Evolutionary conservation across 805 yeast species (phyloP), one percentile per base, ranked within the genome.

Genomic region (Monosporozyma aerobia): DNA sequence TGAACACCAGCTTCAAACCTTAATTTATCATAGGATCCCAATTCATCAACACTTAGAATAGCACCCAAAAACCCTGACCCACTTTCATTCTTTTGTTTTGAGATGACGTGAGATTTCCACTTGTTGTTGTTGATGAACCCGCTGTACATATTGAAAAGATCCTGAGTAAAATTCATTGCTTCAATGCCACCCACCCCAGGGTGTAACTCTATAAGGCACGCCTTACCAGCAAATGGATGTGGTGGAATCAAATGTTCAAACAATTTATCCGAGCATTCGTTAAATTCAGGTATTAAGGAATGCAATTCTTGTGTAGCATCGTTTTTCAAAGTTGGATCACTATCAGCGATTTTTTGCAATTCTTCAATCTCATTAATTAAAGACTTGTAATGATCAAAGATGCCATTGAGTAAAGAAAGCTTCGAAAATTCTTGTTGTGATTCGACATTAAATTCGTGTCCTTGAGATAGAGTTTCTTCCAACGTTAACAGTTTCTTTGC

Each of bases 151-250:
- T 77, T 76, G 54, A 89, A 68, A 53, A 94, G 70, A 63, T 94
- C 94, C 41, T 77, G 78, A 0, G 98, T 80, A 68, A 94, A 94
- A 13, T 94, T 77, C 64, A 83, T 82, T 0, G 99, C 97, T 64
- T 94, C 99, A 5, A 83, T 79, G 2, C 99, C 99, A 14, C 99
- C 99, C 2, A 92, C 89, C 7, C 99, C 99, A 0, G 98, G 97
- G 53, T 97, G 76, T 13, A 94, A 69, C 66, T 94, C 99, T 19
- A 94, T 57, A 2, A 94, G 72, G 47, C 96, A 84, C 0, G 94
- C 81, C 56, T 79, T 81, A 47, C 87, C 94, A 3, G 83, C 78
- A 65, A 85, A 87, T 46, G 81, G 83, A 57, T 85, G 83, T 2
- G 87, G 80, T 1, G 97, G 97, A 23, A 92, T 69, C 5, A 94